These are phyloP conservation scores for Mucor circinelloides DNA, from an alignment of 371 early-diverging fungal species.

Conservation along the genomic window DNA sequence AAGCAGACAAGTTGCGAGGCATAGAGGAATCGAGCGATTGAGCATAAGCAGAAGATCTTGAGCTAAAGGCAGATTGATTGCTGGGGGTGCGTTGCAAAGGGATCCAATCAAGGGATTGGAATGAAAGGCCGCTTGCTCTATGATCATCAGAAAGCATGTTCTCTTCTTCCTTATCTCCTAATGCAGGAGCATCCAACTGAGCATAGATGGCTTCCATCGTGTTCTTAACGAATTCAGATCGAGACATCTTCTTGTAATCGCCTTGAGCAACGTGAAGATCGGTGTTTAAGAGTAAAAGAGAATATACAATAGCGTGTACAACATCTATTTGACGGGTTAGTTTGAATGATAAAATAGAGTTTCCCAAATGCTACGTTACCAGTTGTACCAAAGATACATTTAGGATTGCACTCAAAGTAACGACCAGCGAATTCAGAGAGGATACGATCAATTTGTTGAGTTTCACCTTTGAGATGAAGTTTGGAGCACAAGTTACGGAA, in stretches of 20 bases:
- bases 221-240: conserved; percentile 54
- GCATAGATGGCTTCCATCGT: conserved; percentile 48
- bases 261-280: conserved; percentile 83
- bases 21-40: conserved; percentile 2
- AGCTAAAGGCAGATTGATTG: conserved; percentile 11
- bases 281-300: conserved; percentile 86
- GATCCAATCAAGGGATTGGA: conserved; percentile 7
- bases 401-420: conserved; percentile 76
- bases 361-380: conserved; percentile 8
- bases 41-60: conserved; percentile 9
- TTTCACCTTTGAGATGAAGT: conserved; percentile 79
- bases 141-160: conserved; percentile 5
- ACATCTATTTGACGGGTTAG: conserved; percentile 40
- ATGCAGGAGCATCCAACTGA: conserved; percentile 23
- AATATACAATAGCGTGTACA: conserved; percentile 84
- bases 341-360: not conserved
- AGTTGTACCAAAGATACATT: conserved; percentile 43
- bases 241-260: conserved; percentile 59
- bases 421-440: conserved; percentile 69
- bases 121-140: conserved; percentile 13
- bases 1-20: not conserved
- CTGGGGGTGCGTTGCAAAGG: conserved; percentile 22
- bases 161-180: conserved; percentile 2
- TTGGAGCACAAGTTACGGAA: conserved; percentile 74
- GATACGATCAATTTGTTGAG: conserved; percentile 85